Evolutionary conservation across 2,329 filamentous ascomycete genomes (phyloP).

Genomic region (Clarireedia sp.): DNA sequence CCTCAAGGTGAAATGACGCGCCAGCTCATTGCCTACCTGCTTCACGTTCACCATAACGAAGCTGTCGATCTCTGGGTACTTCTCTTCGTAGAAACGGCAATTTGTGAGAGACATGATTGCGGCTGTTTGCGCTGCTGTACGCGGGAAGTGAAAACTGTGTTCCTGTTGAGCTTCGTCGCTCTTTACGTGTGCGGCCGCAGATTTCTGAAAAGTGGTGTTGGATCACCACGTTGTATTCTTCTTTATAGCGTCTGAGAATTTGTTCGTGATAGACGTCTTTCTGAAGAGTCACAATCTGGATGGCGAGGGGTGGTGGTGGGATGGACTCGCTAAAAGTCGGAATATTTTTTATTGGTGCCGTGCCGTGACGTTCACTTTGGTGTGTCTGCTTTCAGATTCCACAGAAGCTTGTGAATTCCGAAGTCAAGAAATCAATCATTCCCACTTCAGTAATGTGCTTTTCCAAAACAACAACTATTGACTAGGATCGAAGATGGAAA

Average conservation of each 20-base stretch:
- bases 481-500: background rate
- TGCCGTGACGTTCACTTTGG: background rate
- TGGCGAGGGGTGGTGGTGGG: constrained; percentile 8
- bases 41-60: constrained; percentile 99
- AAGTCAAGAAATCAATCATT: background rate
- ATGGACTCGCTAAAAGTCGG: constrained; percentile 8
- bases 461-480: background rate
- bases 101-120: constrained; percentile 89
- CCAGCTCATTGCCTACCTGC: constrained; percentile 53
- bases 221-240: background rate
- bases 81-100: constrained; percentile 96
- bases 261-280: constrained; percentile 7
- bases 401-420: background rate
- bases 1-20: background rate
- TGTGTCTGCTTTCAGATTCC: background rate
- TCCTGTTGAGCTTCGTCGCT: constrained; percentile 8
- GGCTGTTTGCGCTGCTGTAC: constrained; percentile 29
- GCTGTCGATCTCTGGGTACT: constrained; percentile 96
- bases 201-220: background rate
- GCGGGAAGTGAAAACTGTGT: constrained; percentile 7
- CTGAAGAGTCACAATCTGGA: constrained; percentile 8
- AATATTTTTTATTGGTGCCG: constrained; percentile 1
- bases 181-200: background rate
- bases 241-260: constrained; percentile 1
- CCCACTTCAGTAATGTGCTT: background rate